phyloP scores from a whole-genome alignment of 2,329 filamentous ascomycete species.

The Tricladium varicosporioides region DNA sequence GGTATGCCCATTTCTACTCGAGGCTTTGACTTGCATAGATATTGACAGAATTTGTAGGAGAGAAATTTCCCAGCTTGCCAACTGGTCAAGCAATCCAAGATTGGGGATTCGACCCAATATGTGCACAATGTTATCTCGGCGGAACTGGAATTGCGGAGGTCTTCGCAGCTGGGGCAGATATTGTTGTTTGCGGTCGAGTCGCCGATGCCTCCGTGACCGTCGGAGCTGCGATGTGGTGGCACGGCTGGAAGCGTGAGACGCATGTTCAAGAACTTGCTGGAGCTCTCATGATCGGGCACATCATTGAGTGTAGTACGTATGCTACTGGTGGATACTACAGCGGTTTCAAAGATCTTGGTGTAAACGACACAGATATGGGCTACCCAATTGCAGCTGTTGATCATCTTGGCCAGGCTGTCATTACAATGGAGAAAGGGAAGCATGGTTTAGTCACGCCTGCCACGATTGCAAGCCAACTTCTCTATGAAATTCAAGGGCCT shows the following conservation, averaged over 20 bases:
- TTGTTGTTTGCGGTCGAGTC: slow-evolving; percentile 44
- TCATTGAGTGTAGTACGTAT: slow-evolving; percentile 30
- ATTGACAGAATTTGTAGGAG: not conserved
- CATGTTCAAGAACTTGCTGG: slow-evolving; percentile 39
- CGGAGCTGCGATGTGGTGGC: slow-evolving; percentile 34
- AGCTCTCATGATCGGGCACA: slow-evolving; percentile 33
- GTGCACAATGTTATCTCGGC: slow-evolving; percentile 43
- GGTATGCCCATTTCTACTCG: not conserved
- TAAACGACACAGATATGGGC: slow-evolving; percentile 39
- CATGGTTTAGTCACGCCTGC: slow-evolving; percentile 45
- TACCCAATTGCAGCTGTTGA: slow-evolving; percentile 47
- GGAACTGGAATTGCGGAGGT: slow-evolving; percentile 40
- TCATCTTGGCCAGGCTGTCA: slow-evolving; percentile 39
- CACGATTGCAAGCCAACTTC: slow-evolving; percentile 46
- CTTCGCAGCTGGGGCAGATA: slow-evolving; percentile 41
- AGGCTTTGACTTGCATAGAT: not conserved
- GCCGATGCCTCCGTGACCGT: slow-evolving; percentile 43
- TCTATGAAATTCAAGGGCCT: slow-evolving; percentile 41
- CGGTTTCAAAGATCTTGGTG: slow-evolving; percentile 32
- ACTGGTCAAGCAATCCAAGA: slow-evolving; percentile 5
- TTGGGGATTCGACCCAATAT: slow-evolving; percentile 13
- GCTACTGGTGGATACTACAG: slow-evolving; percentile 24
- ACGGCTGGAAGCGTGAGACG: slow-evolving; percentile 22
- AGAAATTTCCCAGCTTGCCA: slow-evolving; percentile 12
- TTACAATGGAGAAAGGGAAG: slow-evolving; percentile 43